Evolutionary conservation across 495 filamentous ascomycete genomes (phyloP), one percentile per base, ranked within the genome.

Genomic region (Penicillium ochrochloron): DNA sequence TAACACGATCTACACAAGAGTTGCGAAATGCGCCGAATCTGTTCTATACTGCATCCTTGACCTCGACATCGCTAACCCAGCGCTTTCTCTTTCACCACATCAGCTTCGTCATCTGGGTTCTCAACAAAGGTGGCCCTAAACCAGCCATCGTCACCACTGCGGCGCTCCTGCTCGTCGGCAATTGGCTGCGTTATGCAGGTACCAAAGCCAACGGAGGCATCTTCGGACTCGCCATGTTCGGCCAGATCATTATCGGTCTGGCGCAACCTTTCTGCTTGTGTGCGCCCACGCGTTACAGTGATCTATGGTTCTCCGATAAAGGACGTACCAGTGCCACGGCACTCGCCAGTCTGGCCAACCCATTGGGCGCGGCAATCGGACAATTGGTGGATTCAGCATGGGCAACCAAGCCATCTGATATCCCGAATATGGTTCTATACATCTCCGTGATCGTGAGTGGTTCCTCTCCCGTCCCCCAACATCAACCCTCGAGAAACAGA

Each of bases 161-260:
- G 15, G 70, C 86, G 5, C 84, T 99, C 19, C 80, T 92, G 17
- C 82, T 98, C 2, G 68, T 88, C 1, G 95, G 94, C 1, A 97
- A 96, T 78, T 97, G 94, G 93, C 87, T 99, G 68, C 90, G 95
- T 62, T 97, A 94, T 79, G 92, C 84, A 1, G 93, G 92, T 61
- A 89, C 91, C 5, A 83, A 83, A 67, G 80, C 85, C 1, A 76
- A 79, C 35, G 78, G 78, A 14, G 86, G 85, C 25, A 84, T 85
- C 39, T 97, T 92, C 68, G 88, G 89, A 11, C 83, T 91, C 23
- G 90, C 92, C 48, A 92, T 97, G 89, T 89, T 97, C 74, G 95
- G 94, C n/a, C 95, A 99, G 78, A 89, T 97, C 76, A 77, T 99
- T 19, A 92, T 89, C 41, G 95, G 95, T 0, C 79, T 97, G 10